These are phyloP conservation scores for Talaromyces thailandensis DNA, from an alignment of 495 filamentous ascomycete genomes.

Conservation along the genomic window DNA sequence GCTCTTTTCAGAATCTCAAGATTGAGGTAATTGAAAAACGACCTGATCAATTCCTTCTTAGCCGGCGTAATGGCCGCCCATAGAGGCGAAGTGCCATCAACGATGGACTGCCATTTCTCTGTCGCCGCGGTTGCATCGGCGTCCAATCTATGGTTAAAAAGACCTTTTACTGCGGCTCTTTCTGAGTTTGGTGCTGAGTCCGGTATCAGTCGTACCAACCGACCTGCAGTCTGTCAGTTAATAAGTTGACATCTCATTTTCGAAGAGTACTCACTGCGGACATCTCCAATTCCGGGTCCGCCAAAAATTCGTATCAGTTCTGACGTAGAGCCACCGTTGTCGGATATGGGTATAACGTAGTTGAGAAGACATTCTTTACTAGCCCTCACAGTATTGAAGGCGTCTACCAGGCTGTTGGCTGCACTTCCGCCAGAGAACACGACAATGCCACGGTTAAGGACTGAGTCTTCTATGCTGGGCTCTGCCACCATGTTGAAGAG, in stretches of 20 bases:
- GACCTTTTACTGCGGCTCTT: constrained; percentile 57
- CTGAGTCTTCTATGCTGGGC: not conserved
- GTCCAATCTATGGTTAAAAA: constrained; percentile 83
- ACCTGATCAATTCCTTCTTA: constrained; percentile 87
- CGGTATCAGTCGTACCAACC: constrained; percentile 86
- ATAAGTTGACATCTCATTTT: not conserved
- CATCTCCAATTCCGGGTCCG: constrained; percentile 86
- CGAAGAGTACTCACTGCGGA: constrained; percentile 56
- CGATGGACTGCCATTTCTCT: constrained; percentile 79
- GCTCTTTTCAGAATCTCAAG: constrained; percentile 84
- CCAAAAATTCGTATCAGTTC: constrained; percentile 91
- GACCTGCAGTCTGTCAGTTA: constrained; percentile 41
- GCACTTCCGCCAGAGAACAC: constrained; percentile 87
- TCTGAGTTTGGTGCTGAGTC: constrained; percentile 50
- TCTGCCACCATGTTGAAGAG: not conserved
- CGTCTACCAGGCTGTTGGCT: constrained; percentile 88
- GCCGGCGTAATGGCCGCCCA: constrained; percentile 71
- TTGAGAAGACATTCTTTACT: constrained; percentile 61
- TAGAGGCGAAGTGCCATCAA: constrained; percentile 66
- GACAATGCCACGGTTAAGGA: constrained; percentile 46
- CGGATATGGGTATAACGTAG: constrained; percentile 88
- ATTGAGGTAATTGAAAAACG: constrained; percentile 79
- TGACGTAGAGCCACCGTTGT: constrained; percentile 88
- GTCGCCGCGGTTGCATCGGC: constrained; percentile 29
- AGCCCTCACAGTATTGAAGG: constrained; percentile 67